Conservation (phyloP, 176 grass and related monocot genomes). For the Cocos nucifera region DNA sequence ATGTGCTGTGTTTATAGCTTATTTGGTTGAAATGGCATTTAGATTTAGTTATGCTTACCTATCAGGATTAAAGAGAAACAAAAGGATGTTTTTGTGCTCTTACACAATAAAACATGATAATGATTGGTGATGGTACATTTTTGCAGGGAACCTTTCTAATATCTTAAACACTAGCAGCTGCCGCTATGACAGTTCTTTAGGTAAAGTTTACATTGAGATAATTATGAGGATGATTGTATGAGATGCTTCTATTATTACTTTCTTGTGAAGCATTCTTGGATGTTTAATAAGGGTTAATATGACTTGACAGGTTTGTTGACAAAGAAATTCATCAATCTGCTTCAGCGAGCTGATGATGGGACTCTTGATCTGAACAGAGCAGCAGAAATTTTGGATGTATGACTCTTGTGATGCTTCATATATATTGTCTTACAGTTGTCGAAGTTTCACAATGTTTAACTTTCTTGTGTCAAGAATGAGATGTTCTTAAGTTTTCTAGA, state of each 20-base stretch:
- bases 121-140: conserved; percentile 8
- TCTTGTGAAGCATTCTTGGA: too few species aligned
- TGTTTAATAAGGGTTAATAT: not conserved
- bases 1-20: too few species aligned
- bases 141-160: conserved; percentile 27
- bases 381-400: conserved; percentile 64
- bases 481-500: too few species aligned
- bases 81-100: too few species aligned
- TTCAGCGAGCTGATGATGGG: conserved; percentile 73
- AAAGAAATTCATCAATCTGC: conserved; percentile 83
- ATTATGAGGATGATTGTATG: too few species aligned
- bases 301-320: conserved; percentile 65
- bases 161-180: conserved; percentile 28
- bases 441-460: conserved; percentile 1
- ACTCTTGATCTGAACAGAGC: conserved; percentile 96
- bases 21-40: too few species aligned
- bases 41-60: too few species aligned
- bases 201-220: conserved; percentile 21
- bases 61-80: too few species aligned
- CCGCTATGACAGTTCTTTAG: conserved; percentile 82
- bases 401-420: conserved; percentile 3
- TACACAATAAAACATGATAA: conserved; percentile 15
- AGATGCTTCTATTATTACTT: too few species aligned
- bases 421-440: conserved; percentile 5
- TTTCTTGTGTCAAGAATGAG: not conserved